Evolutionary conservation across 192 early-diverging fungal species (phyloP).

Genomic region (Phycomyces nitens): DNA sequence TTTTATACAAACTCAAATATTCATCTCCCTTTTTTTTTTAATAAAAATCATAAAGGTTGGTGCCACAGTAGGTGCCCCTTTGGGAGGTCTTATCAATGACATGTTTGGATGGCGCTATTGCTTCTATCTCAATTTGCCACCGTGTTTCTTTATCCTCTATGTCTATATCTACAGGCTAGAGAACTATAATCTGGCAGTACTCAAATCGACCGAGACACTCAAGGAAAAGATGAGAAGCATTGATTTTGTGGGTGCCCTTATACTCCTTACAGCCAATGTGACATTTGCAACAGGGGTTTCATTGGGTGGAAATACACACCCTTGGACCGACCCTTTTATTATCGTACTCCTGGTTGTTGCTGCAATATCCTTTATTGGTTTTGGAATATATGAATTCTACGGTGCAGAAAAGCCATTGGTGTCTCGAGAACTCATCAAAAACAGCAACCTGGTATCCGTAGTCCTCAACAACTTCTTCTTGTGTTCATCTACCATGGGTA

Average conservation of each 20-base stretch:
- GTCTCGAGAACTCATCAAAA: constrained; percentile 54
- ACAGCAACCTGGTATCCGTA: constrained; percentile 57
- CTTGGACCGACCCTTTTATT: constrained; percentile 63
- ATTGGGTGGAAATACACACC: constrained; percentile 68
- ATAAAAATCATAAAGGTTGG: constrained; percentile 36
- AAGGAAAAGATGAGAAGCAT: constrained; percentile 62
- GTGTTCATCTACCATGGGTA: constrained; percentile 20
- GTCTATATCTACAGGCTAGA: constrained; percentile 19
- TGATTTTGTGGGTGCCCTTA: constrained; percentile 59
- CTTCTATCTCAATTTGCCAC: constrained; percentile 87
- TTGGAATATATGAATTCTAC: constrained; percentile 55
- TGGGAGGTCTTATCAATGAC: constrained; percentile 86
- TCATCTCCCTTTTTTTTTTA: constrained; percentile 12
- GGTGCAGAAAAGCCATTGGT: constrained; percentile 71
- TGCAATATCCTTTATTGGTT: constrained; percentile 43
- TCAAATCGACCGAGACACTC: constrained; percentile 42
- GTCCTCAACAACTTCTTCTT: constrained; percentile 61
- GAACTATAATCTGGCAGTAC: constrained; percentile 24
- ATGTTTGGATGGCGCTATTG: constrained; percentile 63
- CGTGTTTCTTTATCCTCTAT: constrained; percentile 60
- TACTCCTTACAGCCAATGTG: constrained; percentile 49
- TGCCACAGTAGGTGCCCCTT: constrained; percentile 75
- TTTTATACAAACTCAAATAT: background rate
- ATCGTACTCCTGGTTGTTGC: constrained; percentile 54
- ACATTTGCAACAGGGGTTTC: constrained; percentile 67